phyloP scores from a whole-genome alignment of 305 asterid species.

The Striga hermonthica region DNA sequence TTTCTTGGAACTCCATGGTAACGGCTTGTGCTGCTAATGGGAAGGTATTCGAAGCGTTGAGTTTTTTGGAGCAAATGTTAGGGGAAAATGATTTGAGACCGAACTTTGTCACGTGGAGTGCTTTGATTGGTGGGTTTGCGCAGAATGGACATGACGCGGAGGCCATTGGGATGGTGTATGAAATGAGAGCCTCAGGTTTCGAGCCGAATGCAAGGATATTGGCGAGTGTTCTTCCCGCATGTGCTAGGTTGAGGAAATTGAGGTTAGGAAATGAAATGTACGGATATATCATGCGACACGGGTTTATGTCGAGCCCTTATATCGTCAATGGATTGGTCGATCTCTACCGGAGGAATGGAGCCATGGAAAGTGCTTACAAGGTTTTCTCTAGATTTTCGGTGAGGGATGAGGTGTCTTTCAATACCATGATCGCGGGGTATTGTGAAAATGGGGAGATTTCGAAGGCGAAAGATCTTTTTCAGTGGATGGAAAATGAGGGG shows the following conservation, averaged over 20 bases:
- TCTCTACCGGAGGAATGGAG: slow-evolving; percentile 64
- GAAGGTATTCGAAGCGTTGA: slow-evolving; percentile 47
- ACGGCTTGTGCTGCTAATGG: slow-evolving; percentile 65
- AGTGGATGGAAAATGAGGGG: slow-evolving; percentile 54
- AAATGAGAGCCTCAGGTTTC: slow-evolving; percentile 52
- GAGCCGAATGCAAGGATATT: slow-evolving; percentile 55
- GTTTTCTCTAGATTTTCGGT: slow-evolving; percentile 51
- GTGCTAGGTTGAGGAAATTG: slow-evolving; percentile 54
- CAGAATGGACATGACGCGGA: slow-evolving; percentile 59
- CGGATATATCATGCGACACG: slow-evolving; percentile 55
- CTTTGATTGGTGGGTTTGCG: slow-evolving; percentile 66
- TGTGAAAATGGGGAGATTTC: slow-evolving; percentile 50
- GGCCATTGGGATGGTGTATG: slow-evolving; percentile 52
- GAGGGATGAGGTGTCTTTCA: slow-evolving; percentile 65
- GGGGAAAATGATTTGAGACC: slow-evolving; percentile 40
- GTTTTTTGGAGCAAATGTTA: slow-evolving; percentile 47
- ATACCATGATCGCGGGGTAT: slow-evolving; percentile 73
- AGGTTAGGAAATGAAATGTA: slow-evolving; percentile 65
- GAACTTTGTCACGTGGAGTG: slow-evolving; percentile 64
- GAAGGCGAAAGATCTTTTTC: slow-evolving; percentile 58
- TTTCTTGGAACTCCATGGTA: slow-evolving; percentile 74
- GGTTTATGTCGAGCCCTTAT: slow-evolving; percentile 57
- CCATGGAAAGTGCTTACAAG: slow-evolving; percentile 49
- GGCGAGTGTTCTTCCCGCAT: slow-evolving; percentile 65
- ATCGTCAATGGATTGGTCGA: slow-evolving; percentile 73